Evolutionary conservation across 345 rosid genomes (phyloP).

Genomic region (Arabidopsis thaliana): TAIR10.1 NC_003074.8:19466001-19466500

Average conservation of each 20-base stretch:
- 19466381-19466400: constrained; percentile 69
- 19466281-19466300: constrained; percentile 77
- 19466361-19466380: constrained; percentile 92
- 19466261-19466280: constrained; percentile 52
- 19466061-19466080: constrained; percentile 72
- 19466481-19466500: constrained; percentile 68
- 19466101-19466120: constrained; percentile 61
- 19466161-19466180: constrained; percentile 44
- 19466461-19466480: constrained; percentile 82
- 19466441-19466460: constrained; percentile 58
- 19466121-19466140: constrained; percentile 63
- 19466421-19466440: constrained; percentile 54
- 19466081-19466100: constrained; percentile 62
- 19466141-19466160: constrained; percentile 64
- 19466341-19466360: constrained; percentile 76
- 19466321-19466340: constrained; percentile 69
- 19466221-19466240: constrained; percentile 48
- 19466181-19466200: constrained; percentile 66
- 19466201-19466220: constrained; percentile 62
- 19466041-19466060: constrained; percentile 94
- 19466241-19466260: constrained; percentile 63
- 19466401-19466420: constrained; percentile 84
- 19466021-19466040: constrained; percentile 88
- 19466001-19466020: constrained; percentile 55
- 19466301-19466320: constrained; percentile 81